A percentile compares a stretch with the other conserved stretches of the same genome.
phyloP scores from a whole-genome alignment of 768 basidiomycete species.

The Lentinula edodes region DNA sequence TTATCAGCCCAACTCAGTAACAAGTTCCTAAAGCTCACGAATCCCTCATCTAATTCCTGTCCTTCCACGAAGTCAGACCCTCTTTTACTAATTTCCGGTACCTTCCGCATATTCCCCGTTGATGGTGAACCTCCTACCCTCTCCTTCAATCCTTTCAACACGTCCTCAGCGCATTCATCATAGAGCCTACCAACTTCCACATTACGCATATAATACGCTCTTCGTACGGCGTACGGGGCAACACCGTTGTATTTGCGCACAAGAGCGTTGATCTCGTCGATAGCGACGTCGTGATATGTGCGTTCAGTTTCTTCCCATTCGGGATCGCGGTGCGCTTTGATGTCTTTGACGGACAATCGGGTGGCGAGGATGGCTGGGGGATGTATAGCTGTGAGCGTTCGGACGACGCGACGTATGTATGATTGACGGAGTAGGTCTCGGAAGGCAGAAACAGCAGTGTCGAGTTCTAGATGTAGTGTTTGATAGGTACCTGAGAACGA shows the following conservation, averaged over 20 bases:
- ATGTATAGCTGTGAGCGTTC: conserved; percentile 46
- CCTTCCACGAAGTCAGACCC: neutral
- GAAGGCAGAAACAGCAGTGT: conserved; percentile 54
- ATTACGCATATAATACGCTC: conserved; percentile 50
- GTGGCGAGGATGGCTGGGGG: conserved; percentile 30
- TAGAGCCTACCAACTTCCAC: conserved; percentile 56
- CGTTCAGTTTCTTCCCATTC: conserved; percentile 69
- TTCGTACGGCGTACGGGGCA: conserved; percentile 74
- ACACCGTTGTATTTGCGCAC: conserved; percentile 77
- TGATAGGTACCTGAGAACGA: neutral
- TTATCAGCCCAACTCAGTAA: neutral
- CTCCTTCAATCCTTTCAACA: conserved; percentile 33
- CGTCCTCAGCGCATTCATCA: conserved; percentile 44
- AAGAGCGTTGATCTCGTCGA: conserved; percentile 68
- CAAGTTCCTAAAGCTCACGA: neutral
- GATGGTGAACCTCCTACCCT: neutral
- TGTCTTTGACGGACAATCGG: conserved; percentile 26
- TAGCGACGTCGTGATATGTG: conserved; percentile 61
- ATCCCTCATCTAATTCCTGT: neutral
- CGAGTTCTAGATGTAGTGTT: conserved; percentile 46
- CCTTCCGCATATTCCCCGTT: neutral
- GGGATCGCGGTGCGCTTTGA: conserved; percentile 47
- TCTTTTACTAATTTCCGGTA: neutral
- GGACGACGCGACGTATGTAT: conserved; percentile 72
- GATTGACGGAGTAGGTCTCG: conserved; percentile 58